Evolutionary conservation across 1,284 basidiomycete genomes (phyloP), one percentile per base, ranked within the genome.

Genomic region (Malassezia sympodialis): DNA sequence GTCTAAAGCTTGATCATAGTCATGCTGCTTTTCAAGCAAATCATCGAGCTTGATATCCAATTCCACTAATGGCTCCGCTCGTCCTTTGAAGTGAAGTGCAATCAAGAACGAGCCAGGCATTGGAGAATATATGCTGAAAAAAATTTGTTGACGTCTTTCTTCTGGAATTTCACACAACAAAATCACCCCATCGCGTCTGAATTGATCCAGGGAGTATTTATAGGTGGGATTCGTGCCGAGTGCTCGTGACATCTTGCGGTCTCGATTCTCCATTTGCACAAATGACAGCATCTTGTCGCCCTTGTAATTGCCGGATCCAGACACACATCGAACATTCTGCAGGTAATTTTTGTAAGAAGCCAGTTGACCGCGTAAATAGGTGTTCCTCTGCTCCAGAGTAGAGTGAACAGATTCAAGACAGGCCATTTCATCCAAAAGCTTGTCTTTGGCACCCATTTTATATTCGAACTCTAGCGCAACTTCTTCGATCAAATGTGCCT

Each of bases 21-120:
- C 91, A 79, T 96, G 94, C 86, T 96, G 93, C 88, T 94, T 75
- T 77, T 98, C 91, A 68, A 98, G 79, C 63, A 98, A 77, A 78
- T 98, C 94, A 77, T 98, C 94, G 70, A 98, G 94, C 79, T 96
- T 98, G 59, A 98, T 81, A 77, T 98, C 94, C 91, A 98, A 98
- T 80, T 99, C 94, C 43, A 98, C 81, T 66, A 99, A 96, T 17
- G 94, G 90, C 79, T 96, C 96, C 72, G 96, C 91, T n/a, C 94
- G 82, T 10, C 91, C 91, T 77, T 96, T 96, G 80, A 96, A 98
- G 77, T 96, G 91, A 50, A 99, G 79, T 8, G 93, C 91, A 65
- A 99, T 98, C 75, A 98, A 90, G 76, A 96, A 99, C 10, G 94
- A 96, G 39, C 94, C 94, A 0, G 94, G 94, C 7, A 88, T 88